phyloP scores from a whole-genome alignment of 805 yeast genomes.

The Candida manassasensis region DNA sequence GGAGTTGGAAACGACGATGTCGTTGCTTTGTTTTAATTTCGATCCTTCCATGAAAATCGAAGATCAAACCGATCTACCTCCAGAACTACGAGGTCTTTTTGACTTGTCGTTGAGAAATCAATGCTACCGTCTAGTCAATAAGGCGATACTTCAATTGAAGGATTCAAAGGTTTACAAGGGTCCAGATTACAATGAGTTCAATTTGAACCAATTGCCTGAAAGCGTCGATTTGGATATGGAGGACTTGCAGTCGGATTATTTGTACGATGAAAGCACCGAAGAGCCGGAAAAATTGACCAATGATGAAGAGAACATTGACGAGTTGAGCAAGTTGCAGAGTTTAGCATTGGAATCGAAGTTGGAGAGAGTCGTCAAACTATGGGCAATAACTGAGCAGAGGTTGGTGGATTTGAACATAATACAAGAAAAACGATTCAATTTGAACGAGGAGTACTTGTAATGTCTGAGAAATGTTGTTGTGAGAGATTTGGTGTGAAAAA shows the following conservation, averaged over 20 bases:
- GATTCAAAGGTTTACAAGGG: conserved; percentile 15
- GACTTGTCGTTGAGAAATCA: conserved; percentile 57
- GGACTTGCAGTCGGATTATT: conserved; percentile 2
- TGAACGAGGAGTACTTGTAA: conserved; percentile 15
- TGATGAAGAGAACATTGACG: conserved; percentile 11
- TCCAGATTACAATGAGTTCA: conserved; percentile 18
- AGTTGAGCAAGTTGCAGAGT: conserved; percentile 16
- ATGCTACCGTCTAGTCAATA: conserved; percentile 69
- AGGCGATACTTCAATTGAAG: conserved; percentile 36
- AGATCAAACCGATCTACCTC: conserved; percentile 45
- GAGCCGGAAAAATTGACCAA: conserved; percentile 4
- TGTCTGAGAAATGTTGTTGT: too few species aligned
- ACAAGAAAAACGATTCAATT: conserved; percentile 19
- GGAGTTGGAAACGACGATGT: conserved; percentile 81
- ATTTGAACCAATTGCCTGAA: conserved; percentile 12
- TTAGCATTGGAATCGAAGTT: conserved; percentile 37
- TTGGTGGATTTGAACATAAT: conserved; percentile 32
- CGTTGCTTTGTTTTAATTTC: conserved; percentile 56
- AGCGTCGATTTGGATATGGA: conserved; percentile 4
- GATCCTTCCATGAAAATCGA: conserved; percentile 26
- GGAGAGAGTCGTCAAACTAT: conserved; percentile 52
- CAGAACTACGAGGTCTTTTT: conserved; percentile 50
- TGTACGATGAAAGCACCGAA: conserved; percentile 4
- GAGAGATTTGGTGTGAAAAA: too few species aligned
- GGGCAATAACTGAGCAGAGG: conserved; percentile 62